Base-by-base conservation (phyloP, 1,284 basidiomycete genomes). In the Pseudozyma flocculosa region DNA sequence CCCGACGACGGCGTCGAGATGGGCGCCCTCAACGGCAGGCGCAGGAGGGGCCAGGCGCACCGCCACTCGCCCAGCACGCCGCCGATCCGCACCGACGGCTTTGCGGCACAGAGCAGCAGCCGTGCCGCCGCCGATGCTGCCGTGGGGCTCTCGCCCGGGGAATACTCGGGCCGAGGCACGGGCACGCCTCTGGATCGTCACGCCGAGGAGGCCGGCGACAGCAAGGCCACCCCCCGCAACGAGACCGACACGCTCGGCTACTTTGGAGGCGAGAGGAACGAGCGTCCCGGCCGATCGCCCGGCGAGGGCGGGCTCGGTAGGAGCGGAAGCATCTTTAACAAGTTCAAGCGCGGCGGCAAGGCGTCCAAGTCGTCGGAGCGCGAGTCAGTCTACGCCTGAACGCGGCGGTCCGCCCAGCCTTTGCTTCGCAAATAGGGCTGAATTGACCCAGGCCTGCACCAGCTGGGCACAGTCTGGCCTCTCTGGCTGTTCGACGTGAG, bases 61-160 rank as follows among this genome's bases (percentile, higher is more conserved):
- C 52, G 55, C 32, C 61, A 65, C 48, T 68, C 64, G 29, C 70
- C 70, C 13, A 64, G 57, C 38, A 61, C 62, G 8, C 70, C 69
- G 14, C 62, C 63, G 1, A 19, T 53, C 34, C 54, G 57, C 17
- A 45, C 40, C 34, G 48, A 57, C 15, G 39, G 46, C 9, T 10
- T 44, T 18, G 41, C 17, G 14, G 40, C 40, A 14, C 23, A 17
- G 17, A 38, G 40, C 8, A 39, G 48, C 11, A 48, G 53, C 18
- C 53, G 58, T 19, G 61, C 54, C 30, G 54, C 61, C 18, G 52
- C 52, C 17, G 61, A 56, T 21, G 56, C 54, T 13, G 61, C 61
- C 13, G 34, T 21, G 46, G 48, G 14, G 37, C 38, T 50, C 42
- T 42, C 34, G 18, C 50, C 43, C 21, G 56, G 55, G 34, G 58